Percentiles rank a stretch among this genome's conserved stretches.
These are phyloP conservation scores for Phyllostachys edulis DNA, from an alignment of 176 grass and related monocot species.

Conservation along the genomic window DNA sequence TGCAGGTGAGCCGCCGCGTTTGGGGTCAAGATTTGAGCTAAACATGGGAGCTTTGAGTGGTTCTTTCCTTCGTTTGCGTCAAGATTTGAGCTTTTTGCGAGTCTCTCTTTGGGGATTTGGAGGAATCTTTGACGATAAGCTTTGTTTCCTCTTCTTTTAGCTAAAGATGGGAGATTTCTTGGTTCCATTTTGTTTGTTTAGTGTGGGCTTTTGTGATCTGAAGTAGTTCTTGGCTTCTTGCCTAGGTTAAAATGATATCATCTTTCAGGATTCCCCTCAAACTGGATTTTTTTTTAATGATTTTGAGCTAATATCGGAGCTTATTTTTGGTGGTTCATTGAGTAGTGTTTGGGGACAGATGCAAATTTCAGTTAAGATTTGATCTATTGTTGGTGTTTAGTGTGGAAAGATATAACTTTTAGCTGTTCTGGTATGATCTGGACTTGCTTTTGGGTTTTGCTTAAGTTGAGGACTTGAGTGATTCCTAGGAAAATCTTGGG, in stretches of 20 bases:
- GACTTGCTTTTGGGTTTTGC: neutral
- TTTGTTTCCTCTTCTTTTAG: neutral
- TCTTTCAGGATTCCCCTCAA: neutral
- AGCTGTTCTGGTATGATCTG: conserved; percentile 21
- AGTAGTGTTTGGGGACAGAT: neutral
- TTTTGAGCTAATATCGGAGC: neutral
- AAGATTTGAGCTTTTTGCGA: conserved; percentile 11
- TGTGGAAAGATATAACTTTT: neutral
- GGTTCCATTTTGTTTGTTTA: conserved; percentile 4
- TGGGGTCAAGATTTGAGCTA: conserved; percentile 25
- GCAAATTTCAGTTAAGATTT: conserved; percentile 18
- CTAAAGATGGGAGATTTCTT: neutral
- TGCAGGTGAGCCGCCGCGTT: conserved; percentile 51
- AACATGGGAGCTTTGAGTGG: neutral
- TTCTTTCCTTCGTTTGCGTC: neutral
- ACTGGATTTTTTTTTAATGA: neutral
- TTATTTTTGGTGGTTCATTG: conserved; percentile 8
- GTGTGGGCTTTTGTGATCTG: neutral
- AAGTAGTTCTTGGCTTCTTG: neutral
- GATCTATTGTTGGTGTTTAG: conserved; percentile 8
- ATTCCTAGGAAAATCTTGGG: conserved; percentile 7
- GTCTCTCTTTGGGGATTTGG: neutral
- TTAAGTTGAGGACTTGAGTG: neutral
- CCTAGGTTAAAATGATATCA: neutral
- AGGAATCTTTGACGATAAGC: conserved; percentile 10